Conservation (phyloP, 73 alveolate genomes). For the Symbiodinium pilosum region DNA sequence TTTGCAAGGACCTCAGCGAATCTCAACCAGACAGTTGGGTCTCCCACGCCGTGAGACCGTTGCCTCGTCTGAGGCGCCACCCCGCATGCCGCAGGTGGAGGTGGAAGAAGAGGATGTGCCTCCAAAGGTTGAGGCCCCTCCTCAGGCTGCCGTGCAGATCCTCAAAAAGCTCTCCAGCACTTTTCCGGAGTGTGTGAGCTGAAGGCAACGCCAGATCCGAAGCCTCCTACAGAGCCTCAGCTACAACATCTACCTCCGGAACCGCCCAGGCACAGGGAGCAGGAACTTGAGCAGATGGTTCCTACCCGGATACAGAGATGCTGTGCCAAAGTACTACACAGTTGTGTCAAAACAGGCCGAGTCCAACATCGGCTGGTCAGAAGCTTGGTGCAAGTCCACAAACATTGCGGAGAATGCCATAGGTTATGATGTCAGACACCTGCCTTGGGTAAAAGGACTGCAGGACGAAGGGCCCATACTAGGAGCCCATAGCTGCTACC, state of each 20-base stretch:
- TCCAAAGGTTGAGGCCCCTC: conserved; percentile 19
- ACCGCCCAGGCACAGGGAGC: not conserved
- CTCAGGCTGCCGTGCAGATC: not conserved
- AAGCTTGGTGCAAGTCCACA: not conserved
- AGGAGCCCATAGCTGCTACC: too few relatives aligned
- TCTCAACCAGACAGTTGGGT: too few relatives aligned
- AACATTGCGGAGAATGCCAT: too few relatives aligned
- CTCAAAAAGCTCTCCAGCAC: too few relatives aligned
- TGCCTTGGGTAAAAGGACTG: too few relatives aligned
- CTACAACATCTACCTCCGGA: not conserved
- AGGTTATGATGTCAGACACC: too few relatives aligned
- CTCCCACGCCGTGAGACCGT: too few relatives aligned
- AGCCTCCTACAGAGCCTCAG: not conserved
- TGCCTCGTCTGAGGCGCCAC: not conserved
- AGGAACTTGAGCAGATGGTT: not conserved
- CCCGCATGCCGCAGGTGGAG: not conserved
- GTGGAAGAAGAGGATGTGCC: not conserved
- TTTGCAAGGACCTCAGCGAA: conserved; percentile 3
- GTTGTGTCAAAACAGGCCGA: not conserved
- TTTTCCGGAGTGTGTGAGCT: too few relatives aligned
- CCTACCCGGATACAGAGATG: too few relatives aligned
- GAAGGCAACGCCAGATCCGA: not conserved
- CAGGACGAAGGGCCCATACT: too few relatives aligned
- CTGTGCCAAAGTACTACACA: too few relatives aligned
- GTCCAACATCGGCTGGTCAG: not conserved